Conservation (phyloP, 495 filamentous ascomycete species). For the Tuber umbilicatum region DNA sequence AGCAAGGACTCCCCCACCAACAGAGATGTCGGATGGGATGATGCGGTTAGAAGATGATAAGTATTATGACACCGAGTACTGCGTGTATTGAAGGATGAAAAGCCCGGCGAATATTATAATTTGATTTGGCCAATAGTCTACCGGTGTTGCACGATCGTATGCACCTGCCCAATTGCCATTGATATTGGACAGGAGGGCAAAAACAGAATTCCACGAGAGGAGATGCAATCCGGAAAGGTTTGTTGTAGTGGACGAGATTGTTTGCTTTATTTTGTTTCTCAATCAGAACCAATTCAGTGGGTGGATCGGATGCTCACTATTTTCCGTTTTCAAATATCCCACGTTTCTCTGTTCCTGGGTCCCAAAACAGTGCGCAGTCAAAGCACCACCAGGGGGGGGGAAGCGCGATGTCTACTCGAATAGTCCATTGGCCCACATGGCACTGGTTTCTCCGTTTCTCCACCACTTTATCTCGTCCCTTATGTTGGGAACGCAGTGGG, state of each 20-base stretch:
- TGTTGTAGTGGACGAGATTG: neutral
- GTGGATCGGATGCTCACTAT: neutral
- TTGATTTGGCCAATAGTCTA: neutral
- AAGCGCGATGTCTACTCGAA: neutral
- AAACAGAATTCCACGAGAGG: neutral
- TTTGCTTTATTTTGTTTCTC: slow-evolving; percentile 1
- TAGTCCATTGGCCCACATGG: neutral
- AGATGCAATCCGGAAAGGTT: neutral
- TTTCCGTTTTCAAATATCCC: neutral
- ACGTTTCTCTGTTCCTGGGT: neutral
- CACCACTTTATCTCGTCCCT: neutral
- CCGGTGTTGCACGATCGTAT: neutral
- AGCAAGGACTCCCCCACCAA: slow-evolving; percentile 3
- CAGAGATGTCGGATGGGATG: neutral
- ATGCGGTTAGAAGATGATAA: neutral
- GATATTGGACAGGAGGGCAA: neutral
- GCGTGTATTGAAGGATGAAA: neutral
- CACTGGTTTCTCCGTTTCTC: neutral
- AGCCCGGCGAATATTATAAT: neutral
- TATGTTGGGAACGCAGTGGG: neutral
- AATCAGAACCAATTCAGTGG: neutral
- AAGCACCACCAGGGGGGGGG: neutral
- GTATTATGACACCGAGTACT: neutral
- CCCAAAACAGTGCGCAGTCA: neutral
- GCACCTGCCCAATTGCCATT: neutral